Percentiles rank a stretch among this genome's conserved stretches.
These are phyloP conservation scores for Penicillium silybi DNA, from an alignment of 495 filamentous ascomycete species.

Conservation along the genomic window DNA sequence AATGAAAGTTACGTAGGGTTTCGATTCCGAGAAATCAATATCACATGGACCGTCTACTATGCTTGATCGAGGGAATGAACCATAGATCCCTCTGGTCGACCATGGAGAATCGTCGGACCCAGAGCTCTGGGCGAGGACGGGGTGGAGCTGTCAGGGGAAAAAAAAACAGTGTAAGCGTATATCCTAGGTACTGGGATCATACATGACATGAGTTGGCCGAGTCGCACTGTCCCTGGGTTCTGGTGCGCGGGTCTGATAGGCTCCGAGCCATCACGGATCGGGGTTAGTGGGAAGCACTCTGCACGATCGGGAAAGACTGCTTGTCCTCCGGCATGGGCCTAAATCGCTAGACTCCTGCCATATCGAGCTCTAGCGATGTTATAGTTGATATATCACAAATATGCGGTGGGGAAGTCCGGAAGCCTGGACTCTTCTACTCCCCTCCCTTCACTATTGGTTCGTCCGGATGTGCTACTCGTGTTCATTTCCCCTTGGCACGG, in stretches of 20 bases:
- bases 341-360: conserved; percentile 5
- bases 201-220: neutral
- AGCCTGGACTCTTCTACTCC: neutral
- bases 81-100: conserved; percentile 8
- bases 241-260: neutral
- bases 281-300: neutral
- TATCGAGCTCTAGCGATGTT: conserved; percentile 12
- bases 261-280: neutral
- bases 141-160: conserved; percentile 14
- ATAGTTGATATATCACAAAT: conserved; percentile 23
- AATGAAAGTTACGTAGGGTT: neutral
- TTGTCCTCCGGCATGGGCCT: neutral
- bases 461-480: neutral
- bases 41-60: conserved; percentile 1
- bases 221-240: neutral
- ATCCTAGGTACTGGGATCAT: neutral
- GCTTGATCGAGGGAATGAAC: conserved; percentile 9
- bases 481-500: neutral
- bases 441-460: neutral
- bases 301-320: neutral
- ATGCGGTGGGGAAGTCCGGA: conserved; percentile 1
- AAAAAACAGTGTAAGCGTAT: neutral
- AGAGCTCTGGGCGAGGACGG: neutral
- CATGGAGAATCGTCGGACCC: conserved; percentile 12
- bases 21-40: neutral